Evolutionary conservation across 805 yeast species (phyloP), one percentile per base, ranked within the genome.

Genomic region (Brettanomyces naardenensis): DNA sequence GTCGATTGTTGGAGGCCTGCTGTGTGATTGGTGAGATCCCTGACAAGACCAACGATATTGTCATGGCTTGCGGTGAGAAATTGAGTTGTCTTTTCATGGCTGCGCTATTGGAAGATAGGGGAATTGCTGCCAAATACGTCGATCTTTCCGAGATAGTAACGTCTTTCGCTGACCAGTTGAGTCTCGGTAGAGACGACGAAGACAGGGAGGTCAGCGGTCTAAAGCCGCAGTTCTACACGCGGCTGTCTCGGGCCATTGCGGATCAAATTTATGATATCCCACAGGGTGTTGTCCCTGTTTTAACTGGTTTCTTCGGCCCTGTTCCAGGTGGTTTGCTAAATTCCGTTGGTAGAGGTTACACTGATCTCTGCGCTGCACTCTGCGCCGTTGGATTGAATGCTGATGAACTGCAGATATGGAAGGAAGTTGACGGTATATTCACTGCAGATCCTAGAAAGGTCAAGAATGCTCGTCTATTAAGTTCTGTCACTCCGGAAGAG

Each of bases 391-490:
- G 97, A 1, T 62, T 82, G 35, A 75, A 71, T 44, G 97, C 97
- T 4, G 94, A 87, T 32, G 98, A 92, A 62, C 69, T 92, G 44
- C 98, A 92, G 65, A 86, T 92, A 35, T 92, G 98, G 98, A 92
- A 92, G 53, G 98, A 92, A 66, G 98, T 92, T 37, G 98, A 92
- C 58, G 98, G 98, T 51, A 92, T 92, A 28, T 92, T 92, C 67
- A 89, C 97, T 1, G 98, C 98, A 3, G 98, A 92, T 58, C 98
- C 98, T 29, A 71, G 98, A 44, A 92, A 92, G 52, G 97, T 92
- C 21, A 81, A 88, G 27, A 78, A 76, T 39, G 98, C 98, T 3
- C 71, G 95, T 49, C 67, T 90, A 36, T 68, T 92, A 46, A 75
- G 78, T 41, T 76, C 87, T 37, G 96, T 92, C 45, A 92, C 97